Base-by-base conservation (phyloP, 2,329 filamentous ascomycete species). In the Metarhizium rileyi region DNA sequence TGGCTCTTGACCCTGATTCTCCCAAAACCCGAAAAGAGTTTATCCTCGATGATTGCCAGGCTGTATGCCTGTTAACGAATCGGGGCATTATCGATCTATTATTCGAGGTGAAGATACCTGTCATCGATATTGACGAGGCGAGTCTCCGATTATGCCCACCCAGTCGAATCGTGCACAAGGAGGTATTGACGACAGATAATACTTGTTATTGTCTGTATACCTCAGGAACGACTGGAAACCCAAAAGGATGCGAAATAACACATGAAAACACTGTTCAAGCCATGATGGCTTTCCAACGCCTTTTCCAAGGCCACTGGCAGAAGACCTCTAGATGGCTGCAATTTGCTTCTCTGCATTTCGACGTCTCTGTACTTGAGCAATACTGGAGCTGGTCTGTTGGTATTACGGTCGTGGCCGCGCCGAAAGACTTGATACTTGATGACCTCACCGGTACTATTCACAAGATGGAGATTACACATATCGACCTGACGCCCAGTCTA, bases 331-430 rank as follows among this genome's bases (percentile, higher is more conserved):
- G 86, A 51, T 96, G 89, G 84, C 73, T 96, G 1, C 91, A 96
- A 61, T 96, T 96, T 61, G 91, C 91, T 1, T 90, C 89, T 0
- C 88, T 95, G 50, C 91, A 95, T 64, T 96, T 96, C 53, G 91
- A 96, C 59, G 90, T 96, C 4, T 93, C 87, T 1, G 86, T 96
- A 0, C 74, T 96, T 0, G 90, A 96, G 61, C 90, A 95, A 60
- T 96, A 91, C 63, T 96, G 89, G 89, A 93, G 84, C 51, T 96
- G 90, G 90, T 89, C 85, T 26, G 86, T 93, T 1, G 90, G 90
- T 1, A 90, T 96, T 25, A 84, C 86, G 4, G 77, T 96, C 1
- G 85, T 91, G 2, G 83, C 87, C 2, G 90, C 87, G 6, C 86
- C 88, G 1, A 79, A 87, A 55, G 90, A 96, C 61, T 62, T 95